Conservation (phyloP, 495 filamentous ascomycete species). For the Hypoxylon perforatum region DNA sequence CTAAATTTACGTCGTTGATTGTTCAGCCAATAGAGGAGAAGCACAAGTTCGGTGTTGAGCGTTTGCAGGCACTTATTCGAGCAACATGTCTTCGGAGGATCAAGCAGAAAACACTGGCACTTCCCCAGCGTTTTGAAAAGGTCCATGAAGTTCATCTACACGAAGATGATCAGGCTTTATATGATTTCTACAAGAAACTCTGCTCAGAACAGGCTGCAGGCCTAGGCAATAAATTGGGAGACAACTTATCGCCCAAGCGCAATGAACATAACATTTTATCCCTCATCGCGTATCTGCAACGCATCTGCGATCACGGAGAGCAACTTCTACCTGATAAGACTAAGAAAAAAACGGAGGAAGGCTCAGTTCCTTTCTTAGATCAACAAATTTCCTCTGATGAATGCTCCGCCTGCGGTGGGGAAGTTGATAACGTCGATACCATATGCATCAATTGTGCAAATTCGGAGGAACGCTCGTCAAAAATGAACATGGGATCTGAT, state of each 20-base stretch:
- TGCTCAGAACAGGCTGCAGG: neutral
- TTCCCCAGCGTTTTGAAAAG: slow-evolving; percentile 25
- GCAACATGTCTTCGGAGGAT: slow-evolving; percentile 46
- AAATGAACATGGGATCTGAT: too few relatives aligned
- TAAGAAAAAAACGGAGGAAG: too few relatives aligned
- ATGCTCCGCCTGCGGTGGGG: too few relatives aligned
- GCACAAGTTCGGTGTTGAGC: slow-evolving; percentile 20
- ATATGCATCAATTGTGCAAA: too few relatives aligned
- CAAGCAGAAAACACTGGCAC: slow-evolving; percentile 29
- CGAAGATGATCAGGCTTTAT: slow-evolving; percentile 34
- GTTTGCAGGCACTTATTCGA: slow-evolving; percentile 33
- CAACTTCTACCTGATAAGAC: slow-evolving; percentile 36
- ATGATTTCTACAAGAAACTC: slow-evolving; percentile 26
- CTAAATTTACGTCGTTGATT: slow-evolving; percentile 23
- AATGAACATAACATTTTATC: slow-evolving; percentile 40
- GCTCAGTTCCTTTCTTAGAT: too few relatives aligned
- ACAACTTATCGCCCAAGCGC: neutral
- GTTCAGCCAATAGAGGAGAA: slow-evolving; percentile 24
- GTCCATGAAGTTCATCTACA: slow-evolving; percentile 31
- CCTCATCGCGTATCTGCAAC: slow-evolving; percentile 42
- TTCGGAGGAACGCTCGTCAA: too few relatives aligned
- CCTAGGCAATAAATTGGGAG: neutral
- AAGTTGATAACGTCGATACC: too few relatives aligned
- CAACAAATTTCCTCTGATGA: too few relatives aligned
- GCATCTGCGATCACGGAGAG: slow-evolving; percentile 48